These are phyloP conservation scores for Metrosideros polymorpha DNA, from an alignment of 441 rosid genomes.

Conservation along the genomic window DNA sequence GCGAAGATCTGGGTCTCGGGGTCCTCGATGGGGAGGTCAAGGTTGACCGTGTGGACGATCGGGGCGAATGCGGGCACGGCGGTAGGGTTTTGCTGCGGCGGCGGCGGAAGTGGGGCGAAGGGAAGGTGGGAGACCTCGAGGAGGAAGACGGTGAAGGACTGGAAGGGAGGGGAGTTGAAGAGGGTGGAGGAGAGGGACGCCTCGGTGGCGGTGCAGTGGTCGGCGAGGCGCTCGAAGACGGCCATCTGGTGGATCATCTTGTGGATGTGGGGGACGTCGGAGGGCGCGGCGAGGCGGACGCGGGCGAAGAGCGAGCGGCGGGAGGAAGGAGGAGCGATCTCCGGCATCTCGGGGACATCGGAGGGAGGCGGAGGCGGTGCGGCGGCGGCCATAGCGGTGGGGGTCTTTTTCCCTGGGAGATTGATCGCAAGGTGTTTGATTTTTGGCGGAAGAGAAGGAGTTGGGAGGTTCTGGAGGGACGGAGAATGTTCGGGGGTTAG, in stretches of 20 bases:
- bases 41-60: constrained; percentile 18
- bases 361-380: constrained; percentile 88
- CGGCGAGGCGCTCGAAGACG: constrained; percentile 58
- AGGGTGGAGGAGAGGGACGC: constrained; percentile 60
- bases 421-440: background rate
- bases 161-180: constrained; percentile 62
- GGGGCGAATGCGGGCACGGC: constrained; percentile 12
- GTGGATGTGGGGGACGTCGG: constrained; percentile 79
- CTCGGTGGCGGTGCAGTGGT: constrained; percentile 73
- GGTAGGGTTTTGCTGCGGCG: background rate
- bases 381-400: constrained; percentile 62
- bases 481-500: background rate
- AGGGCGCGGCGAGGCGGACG: constrained; percentile 72
- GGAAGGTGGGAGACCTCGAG: constrained; percentile 64
- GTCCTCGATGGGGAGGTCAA: constrained; percentile 50
- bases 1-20: constrained; percentile 38
- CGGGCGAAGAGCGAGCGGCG: constrained; percentile 64
- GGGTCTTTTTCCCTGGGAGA: background rate
- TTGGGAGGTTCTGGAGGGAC: background rate
- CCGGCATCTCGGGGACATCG: constrained; percentile 43
- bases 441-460: background rate
- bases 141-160: constrained; percentile 79
- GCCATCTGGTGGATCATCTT: constrained; percentile 88
- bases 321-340: constrained; percentile 8
- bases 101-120: constrained; percentile 8